Conservation (phyloP, 2,329 filamentous ascomycete genomes). For the Lachnellula occidentalis region DNA sequence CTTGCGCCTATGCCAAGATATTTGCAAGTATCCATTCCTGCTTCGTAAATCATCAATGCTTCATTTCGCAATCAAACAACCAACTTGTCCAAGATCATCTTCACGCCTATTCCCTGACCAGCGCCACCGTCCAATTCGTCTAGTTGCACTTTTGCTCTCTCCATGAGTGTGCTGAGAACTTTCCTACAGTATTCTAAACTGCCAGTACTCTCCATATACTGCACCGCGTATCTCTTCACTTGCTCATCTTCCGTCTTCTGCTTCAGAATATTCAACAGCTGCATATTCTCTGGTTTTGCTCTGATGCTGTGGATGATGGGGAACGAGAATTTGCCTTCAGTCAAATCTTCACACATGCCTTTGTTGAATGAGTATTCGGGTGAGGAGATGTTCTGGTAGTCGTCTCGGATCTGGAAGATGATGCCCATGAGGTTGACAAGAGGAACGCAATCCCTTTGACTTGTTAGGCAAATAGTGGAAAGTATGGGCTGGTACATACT, state of each 20-base stretch:
- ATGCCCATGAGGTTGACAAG: constrained; percentile 82
- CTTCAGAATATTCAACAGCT: constrained; percentile 86
- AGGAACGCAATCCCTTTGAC: constrained; percentile 64
- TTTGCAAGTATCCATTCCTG: background rate
- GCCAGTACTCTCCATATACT: constrained; percentile 84
- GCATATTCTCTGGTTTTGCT: constrained; percentile 64
- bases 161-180: constrained; percentile 59
- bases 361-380: constrained; percentile 81
- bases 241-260: constrained; percentile 82
- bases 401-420: constrained; percentile 86
- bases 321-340: constrained; percentile 95
- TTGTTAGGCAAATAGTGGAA: constrained; percentile 4
- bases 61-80: constrained; percentile 24
- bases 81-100: constrained; percentile 66
- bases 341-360: constrained; percentile 90
- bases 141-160: constrained; percentile 57
- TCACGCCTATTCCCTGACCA: constrained; percentile 52
- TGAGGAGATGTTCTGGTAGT: constrained; percentile 82
- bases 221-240: constrained; percentile 85
- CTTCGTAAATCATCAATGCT: background rate
- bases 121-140: constrained; percentile 57
- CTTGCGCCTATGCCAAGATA: too few relatives aligned
- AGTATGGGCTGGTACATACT: constrained; percentile 28
- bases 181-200: constrained; percentile 81
- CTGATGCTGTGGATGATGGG: constrained; percentile 92